phyloP scores from a whole-genome alignment of 1,139 yeast species.

The Yamadazyma kanchanaburiensis region DNA sequence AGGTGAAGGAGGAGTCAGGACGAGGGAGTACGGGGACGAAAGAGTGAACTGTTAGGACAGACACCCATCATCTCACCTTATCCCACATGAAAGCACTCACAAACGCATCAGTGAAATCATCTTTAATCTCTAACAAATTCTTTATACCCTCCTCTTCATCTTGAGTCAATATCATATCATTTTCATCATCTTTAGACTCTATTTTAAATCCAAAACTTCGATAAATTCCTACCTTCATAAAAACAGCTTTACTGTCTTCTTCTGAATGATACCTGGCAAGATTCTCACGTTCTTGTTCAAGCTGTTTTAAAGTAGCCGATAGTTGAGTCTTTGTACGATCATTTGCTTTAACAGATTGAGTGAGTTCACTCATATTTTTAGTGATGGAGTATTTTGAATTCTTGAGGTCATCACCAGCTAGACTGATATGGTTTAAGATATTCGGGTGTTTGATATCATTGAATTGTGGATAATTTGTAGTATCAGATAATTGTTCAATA shows the following conservation, averaged over 20 bases:
- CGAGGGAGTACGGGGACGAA: no score
- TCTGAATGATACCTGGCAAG: constrained; percentile 21
- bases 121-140: constrained; percentile 54
- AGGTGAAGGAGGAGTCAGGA: no score
- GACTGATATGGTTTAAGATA: constrained; percentile 4
- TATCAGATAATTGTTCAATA: constrained; percentile 21
- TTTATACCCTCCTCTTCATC: constrained; percentile 47
- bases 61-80: constrained; percentile 30
- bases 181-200: constrained; percentile 17
- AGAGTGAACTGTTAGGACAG: no score
- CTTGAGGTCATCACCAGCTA: constrained; percentile 6
- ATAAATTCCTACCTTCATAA: constrained; percentile 42
- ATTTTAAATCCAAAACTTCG: constrained; percentile 43
- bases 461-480: constrained; percentile 14
- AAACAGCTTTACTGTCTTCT: constrained; percentile 29
- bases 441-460: constrained; percentile 3
- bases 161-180: constrained; percentile 45
- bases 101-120: constrained; percentile 59
- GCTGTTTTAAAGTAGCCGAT: constrained; percentile 24
- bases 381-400: constrained; percentile 47
- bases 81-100: constrained; percentile 75
- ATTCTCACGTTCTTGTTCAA: constrained; percentile 19
- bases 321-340: constrained; percentile 42
- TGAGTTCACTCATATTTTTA: constrained; percentile 54
- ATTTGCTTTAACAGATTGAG: constrained; percentile 46